Percentiles rank a stretch among this genome's conserved stretches.
phyloP scores from a whole-genome alignment of 140 eudicot genomes.

The Cichorium intybus region DNA sequence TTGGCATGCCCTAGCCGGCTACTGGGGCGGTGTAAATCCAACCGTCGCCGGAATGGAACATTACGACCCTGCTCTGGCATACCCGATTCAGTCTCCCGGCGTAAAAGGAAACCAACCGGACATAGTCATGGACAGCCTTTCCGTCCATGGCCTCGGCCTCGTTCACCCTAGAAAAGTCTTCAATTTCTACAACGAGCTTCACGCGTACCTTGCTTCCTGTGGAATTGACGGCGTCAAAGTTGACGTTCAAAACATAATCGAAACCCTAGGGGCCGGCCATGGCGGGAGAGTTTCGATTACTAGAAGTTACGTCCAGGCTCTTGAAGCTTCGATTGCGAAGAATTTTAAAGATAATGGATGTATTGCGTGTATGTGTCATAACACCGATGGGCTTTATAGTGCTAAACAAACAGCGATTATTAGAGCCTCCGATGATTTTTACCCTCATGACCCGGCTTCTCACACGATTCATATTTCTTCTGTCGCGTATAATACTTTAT shows the following conservation, averaged over 20 bases:
- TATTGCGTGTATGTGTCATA: constrained; percentile 92
- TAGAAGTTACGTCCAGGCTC: constrained; percentile 74
- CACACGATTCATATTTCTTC: constrained; percentile 91
- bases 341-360: constrained; percentile 82
- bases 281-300: constrained; percentile 92
- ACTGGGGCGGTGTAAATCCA: constrained; percentile 98
- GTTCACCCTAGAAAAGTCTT: constrained; percentile 87
- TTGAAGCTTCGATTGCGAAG: constrained; percentile 77
- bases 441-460: constrained; percentile 90
- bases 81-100: constrained; percentile 86
- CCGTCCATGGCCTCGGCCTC: constrained; percentile 76
- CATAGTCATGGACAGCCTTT: constrained; percentile 84
- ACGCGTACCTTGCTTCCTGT: constrained; percentile 88
- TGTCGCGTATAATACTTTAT: constrained; percentile 71
- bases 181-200: constrained; percentile 87
- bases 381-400: constrained; percentile 82
- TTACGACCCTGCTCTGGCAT: constrained; percentile 70
- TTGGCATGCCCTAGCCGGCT: constrained; percentile 96
- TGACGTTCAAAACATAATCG: constrained; percentile 89
- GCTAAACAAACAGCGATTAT: constrained; percentile 78
- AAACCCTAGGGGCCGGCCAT: constrained; percentile 86
- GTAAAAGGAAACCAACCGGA: constrained; percentile 84
- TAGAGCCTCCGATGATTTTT: constrained; percentile 88
- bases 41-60: constrained; percentile 67
- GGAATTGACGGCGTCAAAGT: constrained; percentile 98